Percentiles rank a stretch among this genome's conserved stretches.
These are phyloP conservation scores for Pseudogymnoascus sp. DNA, from an alignment of 2,329 filamentous ascomycete species.

Conservation along the genomic window DNA sequence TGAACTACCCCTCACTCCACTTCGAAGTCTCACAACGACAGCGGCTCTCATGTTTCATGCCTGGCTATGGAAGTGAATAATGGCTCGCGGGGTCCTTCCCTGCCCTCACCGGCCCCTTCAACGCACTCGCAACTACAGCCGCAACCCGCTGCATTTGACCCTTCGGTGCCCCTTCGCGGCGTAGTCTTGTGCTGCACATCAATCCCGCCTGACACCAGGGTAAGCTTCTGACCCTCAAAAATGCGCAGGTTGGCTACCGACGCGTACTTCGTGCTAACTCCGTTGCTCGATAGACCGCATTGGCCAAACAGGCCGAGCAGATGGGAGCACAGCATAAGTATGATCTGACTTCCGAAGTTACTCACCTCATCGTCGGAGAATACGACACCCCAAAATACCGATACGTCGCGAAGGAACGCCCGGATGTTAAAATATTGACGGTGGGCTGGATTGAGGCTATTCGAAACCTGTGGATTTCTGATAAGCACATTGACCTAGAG, in stretches of 20 bases:
- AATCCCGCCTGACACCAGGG: constrained; percentile 69
- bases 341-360: constrained; percentile 92
- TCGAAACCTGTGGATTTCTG: constrained; percentile 69
- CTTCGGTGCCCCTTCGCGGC: constrained; percentile 55
- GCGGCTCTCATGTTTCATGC: constrained; percentile 2
- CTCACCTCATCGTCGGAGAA: constrained; percentile 85
- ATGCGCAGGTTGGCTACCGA: constrained; percentile 11
- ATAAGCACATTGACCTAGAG: constrained; percentile 63
- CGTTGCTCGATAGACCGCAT: constrained; percentile 34
- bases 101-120: neutral
- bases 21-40: neutral
- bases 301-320: constrained; percentile 58
- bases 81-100: constrained; percentile 1
- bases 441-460: constrained; percentile 80
- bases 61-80: neutral
- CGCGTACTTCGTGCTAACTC: constrained; percentile 10
- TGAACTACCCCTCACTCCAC: neutral
- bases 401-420: constrained; percentile 83
- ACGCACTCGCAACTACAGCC: neutral
- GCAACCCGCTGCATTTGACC: constrained; percentile 6
- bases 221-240: constrained; percentile 35
- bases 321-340: constrained; percentile 84
- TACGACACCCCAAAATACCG: constrained; percentile 89
- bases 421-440: constrained; percentile 75
- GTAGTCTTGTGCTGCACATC: constrained; percentile 83